Base-by-base conservation (phyloP, 2,329 filamentous ascomycete genomes). In the Ophiostoma australiae region DNA sequence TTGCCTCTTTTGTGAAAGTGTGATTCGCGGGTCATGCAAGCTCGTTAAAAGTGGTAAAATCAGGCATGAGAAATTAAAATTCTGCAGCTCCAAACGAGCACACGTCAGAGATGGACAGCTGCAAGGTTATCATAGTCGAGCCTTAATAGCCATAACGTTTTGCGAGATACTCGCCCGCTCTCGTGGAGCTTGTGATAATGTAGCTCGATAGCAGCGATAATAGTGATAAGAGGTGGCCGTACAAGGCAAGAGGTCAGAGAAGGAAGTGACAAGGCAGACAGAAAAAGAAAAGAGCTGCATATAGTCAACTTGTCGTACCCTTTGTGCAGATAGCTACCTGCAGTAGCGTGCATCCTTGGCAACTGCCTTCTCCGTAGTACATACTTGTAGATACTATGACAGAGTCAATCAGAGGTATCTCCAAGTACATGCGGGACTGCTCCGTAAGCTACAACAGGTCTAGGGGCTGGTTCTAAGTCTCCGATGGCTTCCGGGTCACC, bases 41-140 rank as follows among this genome's bases (percentile, higher is more conserved):
- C 52, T 58, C 52, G 52, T 23, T 15, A n/a, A 58, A 58, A 58
- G 52, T 58, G 52, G 52, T 58, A 4, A 58, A 58, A 58, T 55
- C 41, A 55, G 6, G 23, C 52, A 58, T 13, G 52, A n/a, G 20
- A 58, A 58, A 11, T 17, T 58, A n/a, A 17, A 48, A 58, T n/a
- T 27, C 52, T 58, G 52, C 52, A 58, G 52, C 52, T 58, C 52
- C 13, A 27, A 23, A 58, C 23, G 52, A 58, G 23, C n/a, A 58
- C n/a, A 27, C 52, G 52, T 7, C 52, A 58, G n/a, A 27, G 52
- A 13, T 27, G 23, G n/a, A 27, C 52, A 58, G 52, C 52, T 58
- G 52, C 52, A 58, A 58, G 7, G 20, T 58, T 58, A 58, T 58
- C 23, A 58, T 27, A 8, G 52, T 11, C 17, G 11, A 13, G 13